phyloP scores from a whole-genome alignment of 2,329 filamentous ascomycete genomes.

The Sporothrix schenckii region DNA sequence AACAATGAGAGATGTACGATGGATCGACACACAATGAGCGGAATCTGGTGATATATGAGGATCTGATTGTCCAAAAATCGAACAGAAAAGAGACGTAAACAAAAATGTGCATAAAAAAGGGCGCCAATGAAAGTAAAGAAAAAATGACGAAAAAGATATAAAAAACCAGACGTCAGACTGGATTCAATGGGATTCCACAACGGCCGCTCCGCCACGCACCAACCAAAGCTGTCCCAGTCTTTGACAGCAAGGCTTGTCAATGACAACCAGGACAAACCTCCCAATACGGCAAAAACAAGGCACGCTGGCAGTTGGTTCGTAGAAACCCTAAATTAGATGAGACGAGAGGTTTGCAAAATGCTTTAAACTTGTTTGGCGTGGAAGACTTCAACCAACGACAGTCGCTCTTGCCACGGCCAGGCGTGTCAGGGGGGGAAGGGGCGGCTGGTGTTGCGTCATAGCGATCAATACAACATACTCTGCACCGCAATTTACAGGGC shows the following conservation, averaged over 20 bases:
- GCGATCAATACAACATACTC: background rate
- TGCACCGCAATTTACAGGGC: background rate
- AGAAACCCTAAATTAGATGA: background rate
- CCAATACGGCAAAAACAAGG: constrained; percentile 9
- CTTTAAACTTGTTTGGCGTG: background rate
- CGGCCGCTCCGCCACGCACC: constrained; percentile 4
- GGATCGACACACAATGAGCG: background rate
- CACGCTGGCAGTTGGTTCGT: background rate
- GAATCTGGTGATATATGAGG: background rate
- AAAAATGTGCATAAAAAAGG: background rate
- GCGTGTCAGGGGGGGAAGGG: background rate
- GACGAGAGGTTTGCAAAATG: background rate
- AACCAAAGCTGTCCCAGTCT: background rate
- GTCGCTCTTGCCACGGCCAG: background rate
- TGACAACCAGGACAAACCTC: background rate
- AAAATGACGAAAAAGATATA: background rate
- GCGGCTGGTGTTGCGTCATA: constrained; percentile 19
- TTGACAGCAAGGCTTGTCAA: constrained; percentile 19
- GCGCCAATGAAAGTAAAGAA: background rate
- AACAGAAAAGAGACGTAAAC: background rate
- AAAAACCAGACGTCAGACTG: background rate
- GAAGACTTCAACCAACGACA: background rate
- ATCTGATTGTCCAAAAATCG: background rate
- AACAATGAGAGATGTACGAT: background rate
- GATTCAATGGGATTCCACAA: background rate